Evolutionary conservation across 495 filamentous ascomycete genomes (phyloP), one percentile per base, ranked within the genome.

Genomic region (Penicillium cosmopolitanum): DNA sequence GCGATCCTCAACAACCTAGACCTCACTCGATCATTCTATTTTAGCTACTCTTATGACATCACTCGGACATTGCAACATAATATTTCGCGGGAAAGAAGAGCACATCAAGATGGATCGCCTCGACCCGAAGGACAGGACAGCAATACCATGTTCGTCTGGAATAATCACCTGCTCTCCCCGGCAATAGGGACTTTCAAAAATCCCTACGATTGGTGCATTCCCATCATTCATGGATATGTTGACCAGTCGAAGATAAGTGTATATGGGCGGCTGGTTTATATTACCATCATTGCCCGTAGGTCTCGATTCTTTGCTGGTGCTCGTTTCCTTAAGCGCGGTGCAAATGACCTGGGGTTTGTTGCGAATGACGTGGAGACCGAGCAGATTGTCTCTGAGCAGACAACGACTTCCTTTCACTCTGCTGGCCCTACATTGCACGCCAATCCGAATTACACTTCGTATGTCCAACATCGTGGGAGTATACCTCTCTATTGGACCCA

Each of bases 351-450:
- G 55, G 95, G 95, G 19, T 96, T 96, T 73, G 95, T 98, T 52
- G 95, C 95, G 38, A 98, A 98, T 68, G 95, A 98, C 73, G 95
- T 98, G n/a, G 96, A 98, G 75, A 97, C 96, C 5, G 95, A 98
- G 74, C 95, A 98, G 71, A 97, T 98, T 61, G 93, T 98, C 10
- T 93, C 93, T 12, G 96, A 98, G 69, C 87, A 91, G 66, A 76
- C 91, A 34, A 97, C 92, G 2, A 98, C 95, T 3, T 97, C 95
- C 0, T 98, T 98, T 67, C 95, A 98, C 78, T 89, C 89, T 4
- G 90, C 95, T 5, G 93, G 91, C 6, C 91, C 92, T 21, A 85
- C 84, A 55, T 84, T 96, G 33, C 95, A 91, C 73, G 83, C 91
- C 3, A 98, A 89, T 65, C 93, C 95, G 5, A 87, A 89, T 31